Evolutionary conservation across 306 rosid species (phyloP), one percentile per base, ranked within the genome.

Genomic region (Lotus japonicus): DNA sequence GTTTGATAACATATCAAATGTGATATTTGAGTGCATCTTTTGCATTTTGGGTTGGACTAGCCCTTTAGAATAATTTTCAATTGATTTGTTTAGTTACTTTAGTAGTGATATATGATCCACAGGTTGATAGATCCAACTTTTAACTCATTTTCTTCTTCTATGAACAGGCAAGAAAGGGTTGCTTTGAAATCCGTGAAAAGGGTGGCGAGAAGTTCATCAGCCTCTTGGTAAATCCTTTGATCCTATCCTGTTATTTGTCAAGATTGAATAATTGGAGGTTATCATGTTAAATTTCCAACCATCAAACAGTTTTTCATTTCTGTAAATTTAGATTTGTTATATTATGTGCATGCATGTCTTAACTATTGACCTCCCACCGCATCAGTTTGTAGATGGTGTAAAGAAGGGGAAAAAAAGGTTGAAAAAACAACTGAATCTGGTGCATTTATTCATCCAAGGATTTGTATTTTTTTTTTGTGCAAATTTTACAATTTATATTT

Each of bases 141-240:
- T 15, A 58, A n/a, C 18, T 18, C 18, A 13, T 9, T 9, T 9
- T 21, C 64, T 48, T 6, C 23, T 36, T 36, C 19, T 13, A 3
- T 68, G 63, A 65, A 70, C 84, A 90, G 92, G 90, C 92, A 54
- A 87, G 92, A 54, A 85, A 72, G 35, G 95, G 97, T 7, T 87
- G 97, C 90, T 88, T 90, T 67, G 97, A 87, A 72, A 75, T 90
- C 38, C 80, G 90, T 28, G 76, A 62, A 48, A 83, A 85, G 33
- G 87, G 76, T 38, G 92, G 87, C 1, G 73, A 79, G 80, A 87
- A 5, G 38, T 82, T 84, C 82, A 57, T 85, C 77, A 87, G 85
- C 61, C 87, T 87, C 60, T 18, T 87, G 95, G 97, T 90, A 85
- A 85, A 19, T 83, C 50, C 41, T 57, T 16, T 44, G 36, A 31